Evolutionary conservation across 2,329 filamentous ascomycete species (phyloP).

Genomic region (Colletotrichum paranaense): DNA sequence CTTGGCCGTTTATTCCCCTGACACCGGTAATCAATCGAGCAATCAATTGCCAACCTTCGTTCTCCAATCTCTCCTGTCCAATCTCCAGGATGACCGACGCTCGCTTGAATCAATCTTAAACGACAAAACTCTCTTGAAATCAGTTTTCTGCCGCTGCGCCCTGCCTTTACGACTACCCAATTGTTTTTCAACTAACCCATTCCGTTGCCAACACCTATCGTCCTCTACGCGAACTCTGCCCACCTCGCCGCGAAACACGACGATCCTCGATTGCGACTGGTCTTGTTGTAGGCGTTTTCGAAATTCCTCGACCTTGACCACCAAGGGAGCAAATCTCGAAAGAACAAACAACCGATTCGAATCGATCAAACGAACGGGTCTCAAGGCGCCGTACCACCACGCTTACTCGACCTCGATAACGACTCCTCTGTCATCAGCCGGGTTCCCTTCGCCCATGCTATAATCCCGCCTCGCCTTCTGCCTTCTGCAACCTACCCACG

Average conservation of each 20-base stretch:
- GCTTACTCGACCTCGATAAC: background rate
- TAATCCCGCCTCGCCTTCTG: background rate
- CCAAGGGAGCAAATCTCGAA: background rate
- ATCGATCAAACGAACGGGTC: background rate
- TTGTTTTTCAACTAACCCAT: background rate
- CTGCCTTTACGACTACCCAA: background rate
- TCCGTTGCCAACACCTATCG: constrained; percentile 1
- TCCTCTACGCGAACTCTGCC: background rate
- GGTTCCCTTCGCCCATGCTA: background rate
- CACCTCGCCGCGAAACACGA: background rate
- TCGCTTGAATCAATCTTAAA: constrained; percentile 18
- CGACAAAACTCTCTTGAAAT: background rate
- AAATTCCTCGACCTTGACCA: background rate
- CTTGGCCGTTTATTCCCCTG: background rate
- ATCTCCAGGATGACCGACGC: constrained; percentile 29
- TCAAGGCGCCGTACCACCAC: background rate
- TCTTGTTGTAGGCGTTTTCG: background rate
- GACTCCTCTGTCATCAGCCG: background rate
- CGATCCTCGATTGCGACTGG: background rate
- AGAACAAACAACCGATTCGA: background rate
- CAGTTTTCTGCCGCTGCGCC: background rate
- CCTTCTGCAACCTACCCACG: background rate
- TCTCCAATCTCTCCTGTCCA: constrained; percentile 13
- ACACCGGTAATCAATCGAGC: constrained; percentile 8
- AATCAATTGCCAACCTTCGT: constrained; percentile 10